Percentiles rank a stretch among this genome's conserved stretches.
phyloP scores from a whole-genome alignment of 2,329 filamentous ascomycete genomes.

The Aspergillus amoenus region DNA sequence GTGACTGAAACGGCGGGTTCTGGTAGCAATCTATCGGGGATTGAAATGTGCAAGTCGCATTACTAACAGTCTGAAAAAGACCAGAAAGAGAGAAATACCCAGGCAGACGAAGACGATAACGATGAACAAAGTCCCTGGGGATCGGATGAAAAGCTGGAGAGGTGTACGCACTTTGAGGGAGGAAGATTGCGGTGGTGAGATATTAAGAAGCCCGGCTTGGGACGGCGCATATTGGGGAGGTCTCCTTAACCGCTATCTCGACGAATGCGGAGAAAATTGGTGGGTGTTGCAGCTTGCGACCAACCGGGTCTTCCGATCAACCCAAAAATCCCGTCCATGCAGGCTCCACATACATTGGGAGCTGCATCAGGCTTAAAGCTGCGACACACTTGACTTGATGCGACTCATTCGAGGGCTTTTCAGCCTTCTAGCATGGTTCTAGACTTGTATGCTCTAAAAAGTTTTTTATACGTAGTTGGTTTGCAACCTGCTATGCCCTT shows the following conservation, averaged over 20 bases:
- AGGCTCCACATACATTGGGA: neutral
- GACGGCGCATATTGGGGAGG: neutral
- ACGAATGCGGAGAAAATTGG: slow-evolving; percentile 13
- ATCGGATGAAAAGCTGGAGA: neutral
- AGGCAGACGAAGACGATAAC: neutral
- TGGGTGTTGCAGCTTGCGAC: neutral
- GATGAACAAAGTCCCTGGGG: neutral
- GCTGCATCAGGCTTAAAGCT: neutral
- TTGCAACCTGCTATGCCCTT: neutral
- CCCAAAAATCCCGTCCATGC: neutral
- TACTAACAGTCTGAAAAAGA: neutral
- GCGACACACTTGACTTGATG: neutral
- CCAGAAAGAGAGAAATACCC: neutral
- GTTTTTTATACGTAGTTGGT: neutral
- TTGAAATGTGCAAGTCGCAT: neutral
- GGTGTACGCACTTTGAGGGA: slow-evolving; percentile 4
- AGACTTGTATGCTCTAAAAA: neutral
- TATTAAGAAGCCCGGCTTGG: slow-evolving; percentile 1
- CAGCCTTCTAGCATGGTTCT: neutral
- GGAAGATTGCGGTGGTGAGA: slow-evolving; percentile 6
- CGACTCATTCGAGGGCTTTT: neutral
- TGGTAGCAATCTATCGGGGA: neutral
- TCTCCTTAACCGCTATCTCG: neutral
- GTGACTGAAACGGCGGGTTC: neutral
- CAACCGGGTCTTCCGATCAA: slow-evolving; percentile 6